Evolutionary conservation across 257 asterid genomes (phyloP).

Genomic region (Ilex asprella): DNA sequence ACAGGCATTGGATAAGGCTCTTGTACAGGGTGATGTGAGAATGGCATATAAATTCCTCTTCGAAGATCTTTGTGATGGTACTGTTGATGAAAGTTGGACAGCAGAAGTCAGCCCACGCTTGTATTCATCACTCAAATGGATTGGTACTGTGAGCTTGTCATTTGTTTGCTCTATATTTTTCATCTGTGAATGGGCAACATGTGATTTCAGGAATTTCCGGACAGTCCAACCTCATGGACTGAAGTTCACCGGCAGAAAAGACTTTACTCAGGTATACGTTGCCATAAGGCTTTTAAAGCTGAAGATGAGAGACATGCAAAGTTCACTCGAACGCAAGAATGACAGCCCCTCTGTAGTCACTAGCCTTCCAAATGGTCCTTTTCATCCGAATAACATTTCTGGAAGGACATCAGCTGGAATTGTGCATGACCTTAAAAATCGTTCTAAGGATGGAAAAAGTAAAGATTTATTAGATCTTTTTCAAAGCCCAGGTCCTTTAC

Average conservation of each 20-base stretch:
- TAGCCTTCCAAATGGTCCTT: slow-evolving; percentile 19
- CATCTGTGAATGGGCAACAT: slow-evolving; percentile 97
- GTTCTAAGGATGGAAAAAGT: slow-evolving; percentile 26
- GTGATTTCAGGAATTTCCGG: slow-evolving; percentile 87
- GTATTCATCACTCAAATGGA: slow-evolving; percentile 68
- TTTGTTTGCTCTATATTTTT: slow-evolving; percentile 72
- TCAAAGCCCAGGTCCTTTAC: slow-evolving; percentile 85
- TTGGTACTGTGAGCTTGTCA: slow-evolving; percentile 48
- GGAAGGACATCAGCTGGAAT: slow-evolving; percentile 13
- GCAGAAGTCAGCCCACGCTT: slow-evolving; percentile 74
- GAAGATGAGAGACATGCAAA: slow-evolving; percentile 53
- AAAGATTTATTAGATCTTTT: slow-evolving; percentile 35
- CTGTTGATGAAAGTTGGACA: slow-evolving; percentile 72
- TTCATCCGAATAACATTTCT: slow-evolving; percentile 14
- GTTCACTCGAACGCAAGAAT: slow-evolving; percentile 15
- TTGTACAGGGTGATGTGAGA: slow-evolving; percentile 70
- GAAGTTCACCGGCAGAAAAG: slow-evolving; percentile 85
- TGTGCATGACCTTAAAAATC: slow-evolving; percentile 19
- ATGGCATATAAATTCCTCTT: slow-evolving; percentile 55
- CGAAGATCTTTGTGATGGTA: slow-evolving; percentile 67
- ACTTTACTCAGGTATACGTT: slow-evolving; percentile 68
- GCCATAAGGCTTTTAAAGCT: slow-evolving; percentile 77
- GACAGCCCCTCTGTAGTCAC: slow-evolving; percentile 12
- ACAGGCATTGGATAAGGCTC: slow-evolving; percentile 73
- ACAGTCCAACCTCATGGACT: slow-evolving; percentile 51